These are phyloP conservation scores for Candida parachauliodes DNA, from an alignment of 805 yeast species.

Conservation along the genomic window DNA sequence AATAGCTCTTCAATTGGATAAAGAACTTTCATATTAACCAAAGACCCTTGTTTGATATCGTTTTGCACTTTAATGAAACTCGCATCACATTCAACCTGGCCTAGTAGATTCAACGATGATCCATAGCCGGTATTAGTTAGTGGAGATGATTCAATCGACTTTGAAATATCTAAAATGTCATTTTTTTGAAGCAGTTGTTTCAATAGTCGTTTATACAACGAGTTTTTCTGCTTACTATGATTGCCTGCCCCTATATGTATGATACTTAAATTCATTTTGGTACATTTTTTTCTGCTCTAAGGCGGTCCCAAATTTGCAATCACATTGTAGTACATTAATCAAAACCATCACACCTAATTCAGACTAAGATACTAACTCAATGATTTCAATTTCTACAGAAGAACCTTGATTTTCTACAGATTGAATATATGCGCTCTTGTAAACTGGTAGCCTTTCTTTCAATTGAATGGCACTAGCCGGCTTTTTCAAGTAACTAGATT, in stretches of 20 bases:
- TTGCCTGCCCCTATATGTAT: constrained; percentile 54
- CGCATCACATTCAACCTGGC: constrained; percentile 45
- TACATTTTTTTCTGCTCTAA: not conserved
- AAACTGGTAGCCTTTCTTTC: too few relatives aligned
- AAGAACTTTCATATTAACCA: constrained; percentile 13
- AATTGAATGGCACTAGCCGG: too few relatives aligned
- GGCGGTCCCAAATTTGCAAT: too few relatives aligned
- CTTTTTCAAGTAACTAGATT: too few relatives aligned
- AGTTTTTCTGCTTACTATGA: constrained; percentile 23
- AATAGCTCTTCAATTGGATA: constrained; percentile 31
- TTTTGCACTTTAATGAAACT: constrained; percentile 23
- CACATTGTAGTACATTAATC: too few relatives aligned
- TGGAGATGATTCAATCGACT: constrained; percentile 31
- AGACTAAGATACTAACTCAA: too few relatives aligned
- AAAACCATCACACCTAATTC: too few relatives aligned
- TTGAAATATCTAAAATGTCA: constrained; percentile 14
- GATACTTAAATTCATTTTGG: constrained; percentile 13
- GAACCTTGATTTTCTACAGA: too few relatives aligned
- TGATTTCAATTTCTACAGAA: too few relatives aligned
- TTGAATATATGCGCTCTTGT: too few relatives aligned
- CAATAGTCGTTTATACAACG: constrained; percentile 26
- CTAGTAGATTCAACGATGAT: constrained; percentile 37
- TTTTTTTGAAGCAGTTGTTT: constrained; percentile 18
- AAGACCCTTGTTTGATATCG: constrained; percentile 12
- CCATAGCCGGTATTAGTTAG: constrained; percentile 52